Evolutionary conservation across 371 early-diverging fungal species (phyloP), one percentile per base, ranked within the genome.

Genomic region (Mucor circinelloides): DNA sequence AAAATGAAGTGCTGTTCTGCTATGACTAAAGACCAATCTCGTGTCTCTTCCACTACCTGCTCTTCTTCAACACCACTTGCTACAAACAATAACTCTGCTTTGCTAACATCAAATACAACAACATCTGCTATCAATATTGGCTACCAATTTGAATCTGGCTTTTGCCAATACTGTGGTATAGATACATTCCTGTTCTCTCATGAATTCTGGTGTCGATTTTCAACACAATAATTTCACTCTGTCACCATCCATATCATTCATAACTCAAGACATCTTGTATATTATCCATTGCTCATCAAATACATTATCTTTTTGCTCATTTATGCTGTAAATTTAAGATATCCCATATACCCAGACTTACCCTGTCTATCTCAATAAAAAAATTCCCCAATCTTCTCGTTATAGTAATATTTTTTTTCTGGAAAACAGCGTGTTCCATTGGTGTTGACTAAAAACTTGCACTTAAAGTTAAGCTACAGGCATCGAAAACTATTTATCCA

Each of bases 151-250:
- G 58, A 58, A 30, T 52, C 58, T 9, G 40, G 28, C 23, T 68
- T 68, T 19, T 68, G 68, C 13, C 58, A 68, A 58, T 63, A 50
- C 30, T 68, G 68, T 63, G 68, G 68, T 30, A 58, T 68, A 28
- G 68, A 68, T 25, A 28, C 56, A 3, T 55, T 63, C 25, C 12
- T 63, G n/a, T 68, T 68, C 44, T 57, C 55, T 36, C 28, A 30
- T 32, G 34, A 30, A 19, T 58, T 66, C n/a, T 38, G 55, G 34
- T 34, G 42, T 34, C 25, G 28, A 13, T 46, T 60, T 3, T 46
- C 23, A n/a, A 1, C 30, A n/a, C 17, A 1, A 28, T 31, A 27
- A 44, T 21, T 21, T 19, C 36, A 17, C 40, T 17, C 40, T 17
- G 0, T 40, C n/a, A 34, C 3, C 21, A 46, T 46, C 17, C 13